Evolutionary conservation across 352 stramenopile species (phyloP), one percentile per base, ranked within the genome.

Genomic region (Pythium insidiosum): DNA sequence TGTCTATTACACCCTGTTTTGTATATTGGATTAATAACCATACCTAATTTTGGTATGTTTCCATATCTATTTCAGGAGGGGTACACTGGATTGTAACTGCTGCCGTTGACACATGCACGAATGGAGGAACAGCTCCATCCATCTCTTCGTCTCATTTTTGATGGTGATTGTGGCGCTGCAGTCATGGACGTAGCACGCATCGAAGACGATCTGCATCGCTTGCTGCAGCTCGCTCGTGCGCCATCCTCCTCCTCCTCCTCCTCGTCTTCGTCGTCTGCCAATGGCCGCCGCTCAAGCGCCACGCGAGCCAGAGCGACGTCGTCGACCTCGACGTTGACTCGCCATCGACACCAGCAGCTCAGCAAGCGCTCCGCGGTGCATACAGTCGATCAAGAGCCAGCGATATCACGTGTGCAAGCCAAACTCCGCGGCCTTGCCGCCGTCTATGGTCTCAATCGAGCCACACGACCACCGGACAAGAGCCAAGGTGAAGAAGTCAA

Each of bases 121-220:
- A 50, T 29, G 28, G 20, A 6, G 7, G 6, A 23, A 42, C 12
- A n/a, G 21, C 18, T 11, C 6, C 6, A 7, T 42, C n/a, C 21
- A 22, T 13, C 15, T 39, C 10, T 18, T 16, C 38, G 22, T 1
- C 10, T 12, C 20, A 50, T 13, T 6, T 13, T 19, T 38, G 24
- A 43, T n/a, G 4, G 30, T 37, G 30, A 30, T 36, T 13, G 30
- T 30, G 38, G 36, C 35, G 20, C 26, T n/a, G n/a, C n/a, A n/a
- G n/a, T n/a, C n/a, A n/a, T n/a, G n/a, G n/a, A n/a, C n/a, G n/a
- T 44, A 29, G 20, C 25, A 29, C 65, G 66, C 21, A 55, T 77
- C 6, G 73, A 86, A 57, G 66, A 75, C 18, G 71, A 84, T 52
- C 45, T 79, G 28, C 61, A 68, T 26, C 73, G 73, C 23, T 68